Conservation (phyloP, 768 basidiomycete species). For the Asterophora parasitica region DNA sequence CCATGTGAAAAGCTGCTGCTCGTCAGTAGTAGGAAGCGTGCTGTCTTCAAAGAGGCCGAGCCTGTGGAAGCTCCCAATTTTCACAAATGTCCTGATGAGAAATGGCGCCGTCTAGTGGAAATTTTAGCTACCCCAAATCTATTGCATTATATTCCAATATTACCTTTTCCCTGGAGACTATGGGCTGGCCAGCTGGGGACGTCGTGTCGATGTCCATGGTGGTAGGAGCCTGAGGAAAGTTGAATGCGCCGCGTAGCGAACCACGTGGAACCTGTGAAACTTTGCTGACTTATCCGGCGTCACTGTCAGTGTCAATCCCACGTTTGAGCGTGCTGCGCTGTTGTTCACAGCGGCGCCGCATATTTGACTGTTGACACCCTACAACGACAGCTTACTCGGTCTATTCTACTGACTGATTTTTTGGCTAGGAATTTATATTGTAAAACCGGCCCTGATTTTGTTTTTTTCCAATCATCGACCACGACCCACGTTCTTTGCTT, state of each 20-base stretch:
- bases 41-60: constrained; percentile 74
- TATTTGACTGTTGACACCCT: neutral
- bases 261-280: too few species aligned
- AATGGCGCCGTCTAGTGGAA: constrained; percentile 68
- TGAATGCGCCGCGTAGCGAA: too few species aligned
- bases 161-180: constrained; percentile 59
- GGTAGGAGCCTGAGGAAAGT: neutral
- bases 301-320: neutral
- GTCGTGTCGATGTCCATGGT: constrained; percentile 35
- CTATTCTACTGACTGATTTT: neutral
- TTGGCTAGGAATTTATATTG: neutral
- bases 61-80: constrained; percentile 75
- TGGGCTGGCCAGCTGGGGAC: constrained; percentile 40
- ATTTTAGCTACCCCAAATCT: constrained; percentile 1
- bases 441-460: constrained; percentile 1
- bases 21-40: constrained; percentile 70
- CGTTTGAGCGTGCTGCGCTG: neutral
- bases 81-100: constrained; percentile 77
- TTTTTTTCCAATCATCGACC: neutral
- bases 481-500: constrained; percentile 4
- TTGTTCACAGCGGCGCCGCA: neutral
- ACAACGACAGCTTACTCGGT: neutral
- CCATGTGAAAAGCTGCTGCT: constrained; percentile 83
- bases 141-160: neutral
- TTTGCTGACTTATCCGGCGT: neutral